phyloP scores from a whole-genome alignment of 352 stramenopile species.

The Globisporangium okanoganense region DNA sequence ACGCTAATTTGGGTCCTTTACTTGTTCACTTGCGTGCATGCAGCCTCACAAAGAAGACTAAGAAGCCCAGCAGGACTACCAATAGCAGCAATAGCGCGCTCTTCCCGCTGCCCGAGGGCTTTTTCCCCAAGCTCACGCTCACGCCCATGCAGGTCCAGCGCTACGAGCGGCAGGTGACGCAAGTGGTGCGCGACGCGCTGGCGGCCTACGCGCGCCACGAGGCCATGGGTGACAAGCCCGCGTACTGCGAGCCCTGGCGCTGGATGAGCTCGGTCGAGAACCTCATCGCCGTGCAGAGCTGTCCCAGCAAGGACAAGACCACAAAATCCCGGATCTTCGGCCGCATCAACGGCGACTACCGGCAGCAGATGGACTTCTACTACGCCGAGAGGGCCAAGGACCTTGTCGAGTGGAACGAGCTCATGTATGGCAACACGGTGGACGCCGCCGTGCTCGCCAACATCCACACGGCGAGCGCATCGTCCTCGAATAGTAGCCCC shows the following conservation, averaged over 20 bases:
- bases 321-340: slow-evolving; percentile 55
- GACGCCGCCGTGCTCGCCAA: slow-evolving; percentile 70
- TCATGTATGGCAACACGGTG: slow-evolving; percentile 59
- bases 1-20: neutral
- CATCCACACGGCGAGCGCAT: slow-evolving; percentile 49
- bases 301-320: neutral
- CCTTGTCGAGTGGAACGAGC: slow-evolving; percentile 65
- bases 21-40: neutral
- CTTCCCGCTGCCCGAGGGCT: slow-evolving; percentile 34
- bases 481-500: slow-evolving; percentile 8
- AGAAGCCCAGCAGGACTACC: neutral
- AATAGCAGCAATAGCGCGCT: neutral
- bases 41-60: neutral
- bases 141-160: slow-evolving; percentile 21
- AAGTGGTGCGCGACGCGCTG: slow-evolving; percentile 37
- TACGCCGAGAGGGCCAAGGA: slow-evolving; percentile 52
- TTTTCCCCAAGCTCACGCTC: slow-evolving; percentile 39
- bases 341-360: slow-evolving; percentile 56
- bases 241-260: slow-evolving; percentile 15
- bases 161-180: slow-evolving; percentile 30
- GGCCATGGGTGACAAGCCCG: slow-evolving; percentile 25
- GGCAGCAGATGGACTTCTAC: slow-evolving; percentile 62
- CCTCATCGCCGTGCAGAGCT: slow-evolving; percentile 20
- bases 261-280: slow-evolving; percentile 22
- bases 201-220: slow-evolving; percentile 43